phyloP scores from a whole-genome alignment of 2,329 filamentous ascomycete species.

The Botryosphaeria agaves region DNA sequence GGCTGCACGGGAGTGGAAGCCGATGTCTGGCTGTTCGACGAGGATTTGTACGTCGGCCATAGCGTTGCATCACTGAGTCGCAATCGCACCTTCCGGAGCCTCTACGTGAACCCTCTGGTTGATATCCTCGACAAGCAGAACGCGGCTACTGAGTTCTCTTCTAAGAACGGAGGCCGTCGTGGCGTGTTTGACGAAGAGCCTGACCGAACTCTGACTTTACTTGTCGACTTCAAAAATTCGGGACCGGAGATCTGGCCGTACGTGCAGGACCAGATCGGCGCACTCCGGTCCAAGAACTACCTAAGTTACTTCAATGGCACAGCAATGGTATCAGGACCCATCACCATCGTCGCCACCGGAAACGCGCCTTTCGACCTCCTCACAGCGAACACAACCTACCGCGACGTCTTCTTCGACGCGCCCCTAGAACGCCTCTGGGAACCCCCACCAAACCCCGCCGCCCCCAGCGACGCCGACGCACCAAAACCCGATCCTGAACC shows the following conservation, averaged over 20 bases:
- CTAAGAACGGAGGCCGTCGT: slow-evolving; percentile 20
- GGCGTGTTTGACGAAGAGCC: slow-evolving; percentile 34
- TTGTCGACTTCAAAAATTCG: slow-evolving; percentile 53
- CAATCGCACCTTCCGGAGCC: slow-evolving; percentile 39
- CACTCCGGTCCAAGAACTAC: slow-evolving; percentile 40
- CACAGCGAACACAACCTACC: slow-evolving; percentile 32
- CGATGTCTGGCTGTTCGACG: slow-evolving; percentile 46
- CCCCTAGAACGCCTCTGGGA: slow-evolving; percentile 32
- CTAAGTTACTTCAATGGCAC: slow-evolving; percentile 31
- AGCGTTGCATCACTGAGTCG: slow-evolving; percentile 33
- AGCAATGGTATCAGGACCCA: slow-evolving; percentile 32
- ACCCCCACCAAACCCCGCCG: slow-evolving; percentile 4
- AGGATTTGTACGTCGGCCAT: slow-evolving; percentile 47
- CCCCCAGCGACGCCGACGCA: slow-evolving; percentile 1
- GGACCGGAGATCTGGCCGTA: slow-evolving; percentile 26
- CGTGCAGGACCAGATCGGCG: slow-evolving; percentile 33
- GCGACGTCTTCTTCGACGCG: slow-evolving; percentile 51
- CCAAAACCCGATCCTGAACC: too few relatives aligned
- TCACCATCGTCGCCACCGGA: slow-evolving; percentile 55
- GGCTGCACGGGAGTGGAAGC: slow-evolving; percentile 50
- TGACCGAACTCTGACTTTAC: slow-evolving; percentile 33
- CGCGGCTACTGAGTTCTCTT: slow-evolving; percentile 27
- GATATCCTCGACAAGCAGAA: slow-evolving; percentile 39
- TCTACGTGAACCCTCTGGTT: slow-evolving; percentile 49
- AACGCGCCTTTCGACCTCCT: slow-evolving; percentile 41